Conservation (phyloP, 148 eudicot genomes). For the Spergularia marina region DNA sequence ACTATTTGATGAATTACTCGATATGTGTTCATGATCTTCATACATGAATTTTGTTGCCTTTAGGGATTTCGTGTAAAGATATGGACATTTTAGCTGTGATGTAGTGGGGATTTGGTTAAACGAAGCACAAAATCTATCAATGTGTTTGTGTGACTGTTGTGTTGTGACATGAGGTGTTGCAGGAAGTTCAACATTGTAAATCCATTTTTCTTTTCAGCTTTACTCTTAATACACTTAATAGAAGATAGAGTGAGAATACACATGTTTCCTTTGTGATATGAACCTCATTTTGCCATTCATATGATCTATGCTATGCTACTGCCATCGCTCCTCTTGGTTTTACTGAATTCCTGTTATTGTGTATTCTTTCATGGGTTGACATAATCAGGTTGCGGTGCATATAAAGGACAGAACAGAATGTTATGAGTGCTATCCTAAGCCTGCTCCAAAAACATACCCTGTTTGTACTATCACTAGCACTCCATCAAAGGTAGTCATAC, state of each 20-base stretch:
- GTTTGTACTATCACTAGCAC: slow-evolving; percentile 99
- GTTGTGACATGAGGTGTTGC: slow-evolving; percentile 2
- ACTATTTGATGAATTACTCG: too few relatives aligned
- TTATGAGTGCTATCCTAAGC: slow-evolving; percentile 95
- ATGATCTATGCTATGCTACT: not conserved
- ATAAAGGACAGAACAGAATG: slow-evolving; percentile 86
- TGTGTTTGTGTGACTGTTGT: not conserved
- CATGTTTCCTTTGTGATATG: not conserved
- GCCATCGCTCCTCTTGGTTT: not conserved
- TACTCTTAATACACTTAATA: not conserved
- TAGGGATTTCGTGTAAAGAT: too few relatives aligned
- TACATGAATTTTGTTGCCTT: too few relatives aligned
- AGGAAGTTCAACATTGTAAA: not conserved
- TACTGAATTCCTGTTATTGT: not conserved
- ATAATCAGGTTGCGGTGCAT: slow-evolving; percentile 84
- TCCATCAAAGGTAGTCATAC: slow-evolving; percentile 75
- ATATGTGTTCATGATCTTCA: too few relatives aligned
- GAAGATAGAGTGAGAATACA: not conserved
- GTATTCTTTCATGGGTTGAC: slow-evolving; percentile 3
- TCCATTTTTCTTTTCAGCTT: not conserved
- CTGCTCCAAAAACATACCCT: slow-evolving; percentile 93
- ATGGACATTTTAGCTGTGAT: not conserved
- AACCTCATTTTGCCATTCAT: not conserved
- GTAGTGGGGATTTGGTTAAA: not conserved
- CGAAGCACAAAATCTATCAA: not conserved